Percentiles rank a stretch among this genome's conserved stretches.
Evolutionary conservation across 805 yeast genomes (phyloP).

Genomic region (Yarrowia sp.): DNA sequence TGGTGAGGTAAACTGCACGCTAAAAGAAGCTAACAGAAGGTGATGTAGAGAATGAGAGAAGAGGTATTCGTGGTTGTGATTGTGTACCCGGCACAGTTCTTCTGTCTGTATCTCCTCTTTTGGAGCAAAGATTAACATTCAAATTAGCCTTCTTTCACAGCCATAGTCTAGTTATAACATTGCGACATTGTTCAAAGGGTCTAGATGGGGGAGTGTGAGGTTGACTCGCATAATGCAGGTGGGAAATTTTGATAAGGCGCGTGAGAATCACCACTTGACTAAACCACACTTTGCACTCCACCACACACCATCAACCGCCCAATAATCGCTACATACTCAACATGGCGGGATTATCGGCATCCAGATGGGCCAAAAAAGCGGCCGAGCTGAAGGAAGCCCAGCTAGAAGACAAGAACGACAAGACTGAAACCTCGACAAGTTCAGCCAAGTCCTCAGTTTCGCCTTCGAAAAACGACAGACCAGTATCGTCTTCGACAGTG

Average conservation of each 20-base stretch:
- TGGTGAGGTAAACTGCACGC: constrained; percentile 8
- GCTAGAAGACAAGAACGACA: constrained; percentile 1
- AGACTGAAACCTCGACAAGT: neutral
- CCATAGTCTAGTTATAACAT: constrained; percentile 6
- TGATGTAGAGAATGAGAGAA: neutral
- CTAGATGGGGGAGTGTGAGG: too few species aligned
- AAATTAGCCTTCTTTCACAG: constrained; percentile 13
- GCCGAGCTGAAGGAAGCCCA: constrained; percentile 4
- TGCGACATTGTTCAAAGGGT: neutral
- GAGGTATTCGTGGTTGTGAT: too few species aligned
- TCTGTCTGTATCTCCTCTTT: too few species aligned
- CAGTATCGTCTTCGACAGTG: constrained; percentile 18
- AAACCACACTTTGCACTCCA: neutral
- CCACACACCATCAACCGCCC: neutral
- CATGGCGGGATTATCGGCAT: constrained; percentile 37
- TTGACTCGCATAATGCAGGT: constrained; percentile 31
- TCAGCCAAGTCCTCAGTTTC: neutral
- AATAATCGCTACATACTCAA: neutral
- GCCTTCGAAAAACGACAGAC: constrained; percentile 4
- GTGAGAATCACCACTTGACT: constrained; percentile 14
- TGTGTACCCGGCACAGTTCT: too few species aligned
- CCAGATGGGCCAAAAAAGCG: constrained; percentile 34
- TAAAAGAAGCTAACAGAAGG: constrained; percentile 17
- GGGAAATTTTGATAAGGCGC: constrained; percentile 36
- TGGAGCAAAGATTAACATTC: constrained; percentile 1